A percentile compares a stretch with the other conserved stretches of the same genome.
These are phyloP conservation scores for Diaporthe citri DNA, from an alignment of 2,329 filamentous ascomycete genomes.

Conservation along the genomic window DNA sequence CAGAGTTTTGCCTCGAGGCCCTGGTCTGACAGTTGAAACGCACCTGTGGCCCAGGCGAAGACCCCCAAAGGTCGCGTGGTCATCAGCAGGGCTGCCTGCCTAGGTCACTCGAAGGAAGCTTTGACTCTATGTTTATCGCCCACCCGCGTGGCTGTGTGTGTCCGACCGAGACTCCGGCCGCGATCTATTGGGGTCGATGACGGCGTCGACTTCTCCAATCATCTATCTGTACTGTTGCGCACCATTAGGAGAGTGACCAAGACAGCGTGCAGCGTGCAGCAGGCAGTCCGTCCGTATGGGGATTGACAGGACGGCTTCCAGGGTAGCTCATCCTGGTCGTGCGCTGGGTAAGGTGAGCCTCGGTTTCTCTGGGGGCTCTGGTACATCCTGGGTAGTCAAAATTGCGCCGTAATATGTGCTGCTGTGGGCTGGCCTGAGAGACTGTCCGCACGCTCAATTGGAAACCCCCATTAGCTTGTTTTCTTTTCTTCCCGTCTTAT, in stretches of 20 bases:
- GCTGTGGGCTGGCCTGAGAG: not conserved
- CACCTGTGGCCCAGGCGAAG: slow-evolving; percentile 15
- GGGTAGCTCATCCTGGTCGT: slow-evolving; percentile 26
- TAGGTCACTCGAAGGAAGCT: slow-evolving; percentile 25
- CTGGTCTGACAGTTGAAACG: slow-evolving; percentile 30
- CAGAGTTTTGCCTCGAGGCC: slow-evolving; percentile 19
- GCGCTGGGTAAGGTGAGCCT: slow-evolving; percentile 26
- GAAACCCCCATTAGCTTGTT: not conserved
- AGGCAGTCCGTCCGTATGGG: not conserved
- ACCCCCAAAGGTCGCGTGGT: slow-evolving; percentile 13
- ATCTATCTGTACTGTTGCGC: not conserved
- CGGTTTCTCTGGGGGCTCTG: not conserved
- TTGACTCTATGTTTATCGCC: slow-evolving; percentile 35
- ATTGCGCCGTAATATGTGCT: not conserved
- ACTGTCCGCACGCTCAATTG: not conserved
- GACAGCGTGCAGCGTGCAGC: not conserved
- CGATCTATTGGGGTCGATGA: not conserved
- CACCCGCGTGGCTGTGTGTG: slow-evolving; percentile 17
- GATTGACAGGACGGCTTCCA: not conserved
- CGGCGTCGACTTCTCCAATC: not conserved
- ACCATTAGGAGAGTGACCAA: not conserved
- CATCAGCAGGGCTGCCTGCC: not conserved
- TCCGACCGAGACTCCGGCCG: slow-evolving; percentile 16
- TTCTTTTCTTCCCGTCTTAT: not conserved
- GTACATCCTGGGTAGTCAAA: not conserved